phyloP scores from a whole-genome alignment of 129 eudicot genomes.

The Logfia minima region DNA sequence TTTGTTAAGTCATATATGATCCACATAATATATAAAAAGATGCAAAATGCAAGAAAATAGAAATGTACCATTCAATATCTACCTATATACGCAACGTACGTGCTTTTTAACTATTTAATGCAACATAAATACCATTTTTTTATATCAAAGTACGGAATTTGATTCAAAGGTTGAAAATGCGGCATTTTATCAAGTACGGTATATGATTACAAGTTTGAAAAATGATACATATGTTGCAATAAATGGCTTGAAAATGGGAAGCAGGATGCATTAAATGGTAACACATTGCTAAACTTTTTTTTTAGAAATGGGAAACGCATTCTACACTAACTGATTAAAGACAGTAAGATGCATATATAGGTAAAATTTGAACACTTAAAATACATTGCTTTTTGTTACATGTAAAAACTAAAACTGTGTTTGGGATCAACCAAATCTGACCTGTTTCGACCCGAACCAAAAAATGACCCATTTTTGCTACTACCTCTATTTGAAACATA shows the following conservation, averaged over 20 bases:
- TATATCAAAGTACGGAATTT: not conserved
- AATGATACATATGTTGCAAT: not conserved
- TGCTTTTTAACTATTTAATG: not conserved
- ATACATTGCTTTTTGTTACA: not conserved
- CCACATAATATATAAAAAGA: not conserved
- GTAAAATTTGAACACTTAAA: no score
- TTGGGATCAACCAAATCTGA: not conserved
- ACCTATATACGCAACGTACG: no score
- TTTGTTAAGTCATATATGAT: not conserved
- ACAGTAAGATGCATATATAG: not conserved
- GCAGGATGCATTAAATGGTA: not conserved
- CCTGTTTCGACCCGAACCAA: not conserved
- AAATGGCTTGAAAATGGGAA: not conserved
- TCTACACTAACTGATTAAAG: not conserved
- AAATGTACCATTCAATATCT: not conserved
- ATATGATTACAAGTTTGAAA: not conserved
- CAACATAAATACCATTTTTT: not conserved
- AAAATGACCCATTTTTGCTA: not conserved
- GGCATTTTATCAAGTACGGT: not conserved
- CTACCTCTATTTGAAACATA: conserved; percentile 14
- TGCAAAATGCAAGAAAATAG: not conserved
- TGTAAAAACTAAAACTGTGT: not conserved
- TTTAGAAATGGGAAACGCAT: not conserved
- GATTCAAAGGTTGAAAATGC: not conserved
- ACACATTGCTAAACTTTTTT: not conserved